Evolutionary conservation across 495 filamentous ascomycete species (phyloP).

Genomic region (Annulohypoxylon stygium): DNA sequence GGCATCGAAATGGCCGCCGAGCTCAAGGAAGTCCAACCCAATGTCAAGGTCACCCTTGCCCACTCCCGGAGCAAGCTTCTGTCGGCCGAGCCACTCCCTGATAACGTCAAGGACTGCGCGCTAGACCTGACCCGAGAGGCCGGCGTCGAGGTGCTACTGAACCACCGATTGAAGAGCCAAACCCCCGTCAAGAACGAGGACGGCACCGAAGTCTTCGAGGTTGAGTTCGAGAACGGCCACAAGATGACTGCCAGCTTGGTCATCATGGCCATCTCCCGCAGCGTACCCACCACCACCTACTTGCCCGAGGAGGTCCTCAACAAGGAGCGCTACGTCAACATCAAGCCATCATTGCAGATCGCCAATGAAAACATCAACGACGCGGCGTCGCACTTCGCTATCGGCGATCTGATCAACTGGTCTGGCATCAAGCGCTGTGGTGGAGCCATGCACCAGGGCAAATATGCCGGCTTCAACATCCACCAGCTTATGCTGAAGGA

Average conservation of each 20-base stretch:
- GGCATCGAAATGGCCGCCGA: slow-evolving; percentile 81
- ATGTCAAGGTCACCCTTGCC: slow-evolving; percentile 71
- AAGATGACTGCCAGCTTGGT: slow-evolving; percentile 67
- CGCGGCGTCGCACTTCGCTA: slow-evolving; percentile 68
- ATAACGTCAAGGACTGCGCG: slow-evolving; percentile 70
- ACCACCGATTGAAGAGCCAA: slow-evolving; percentile 58
- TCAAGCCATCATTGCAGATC: slow-evolving; percentile 61
- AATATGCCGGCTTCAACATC: slow-evolving; percentile 70
- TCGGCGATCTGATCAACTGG: slow-evolving; percentile 69
- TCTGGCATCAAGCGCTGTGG: slow-evolving; percentile 79
- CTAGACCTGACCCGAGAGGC: slow-evolving; percentile 64
- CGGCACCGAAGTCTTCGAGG: slow-evolving; percentile 49
- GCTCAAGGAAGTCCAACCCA: slow-evolving; percentile 69
- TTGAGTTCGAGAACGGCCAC: slow-evolving; percentile 69
- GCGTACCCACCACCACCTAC: slow-evolving; percentile 66
- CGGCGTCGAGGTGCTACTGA: slow-evolving; percentile 70
- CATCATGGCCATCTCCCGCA: slow-evolving; percentile 70
- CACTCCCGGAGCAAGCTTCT: slow-evolving; percentile 74
- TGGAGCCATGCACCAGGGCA: slow-evolving; percentile 75
- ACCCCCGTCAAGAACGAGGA: slow-evolving; percentile 50
- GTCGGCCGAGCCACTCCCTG: slow-evolving; percentile 74
- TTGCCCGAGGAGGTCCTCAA: slow-evolving; percentile 63
- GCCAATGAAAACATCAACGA: slow-evolving; percentile 65
- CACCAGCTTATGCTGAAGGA: slow-evolving; percentile 66
- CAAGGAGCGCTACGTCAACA: slow-evolving; percentile 68